These are phyloP conservation scores for Phytophthora pinifolia DNA, from an alignment of 352 stramenopile species.

Conservation along the genomic window DNA sequence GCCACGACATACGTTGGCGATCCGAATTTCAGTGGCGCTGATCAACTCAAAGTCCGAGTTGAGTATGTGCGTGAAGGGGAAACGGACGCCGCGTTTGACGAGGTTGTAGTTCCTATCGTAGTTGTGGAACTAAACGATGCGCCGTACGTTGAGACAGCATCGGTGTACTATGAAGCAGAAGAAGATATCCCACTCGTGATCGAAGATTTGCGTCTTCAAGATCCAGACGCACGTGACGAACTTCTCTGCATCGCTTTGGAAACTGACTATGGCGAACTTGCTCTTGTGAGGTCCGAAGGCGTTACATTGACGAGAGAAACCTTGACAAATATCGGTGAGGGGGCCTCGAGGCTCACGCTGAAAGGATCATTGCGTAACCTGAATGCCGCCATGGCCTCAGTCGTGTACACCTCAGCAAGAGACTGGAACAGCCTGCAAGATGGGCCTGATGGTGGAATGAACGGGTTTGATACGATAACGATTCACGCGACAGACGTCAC, in stretches of 20 bases:
- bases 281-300: constrained; percentile 26
- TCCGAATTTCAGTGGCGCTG: constrained; percentile 45
- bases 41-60: constrained; percentile 41
- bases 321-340: constrained; percentile 1
- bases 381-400: constrained; percentile 41
- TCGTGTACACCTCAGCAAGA: constrained; percentile 53
- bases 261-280: constrained; percentile 38
- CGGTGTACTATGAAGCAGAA: constrained; percentile 44
- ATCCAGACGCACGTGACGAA: constrained; percentile 39
- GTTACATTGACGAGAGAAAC: constrained; percentile 16
- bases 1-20: constrained; percentile 41
- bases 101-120: constrained; percentile 43
- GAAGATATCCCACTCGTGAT: constrained; percentile 64
- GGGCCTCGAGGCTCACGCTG: constrained; percentile 28
- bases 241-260: constrained; percentile 35
- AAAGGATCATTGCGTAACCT: constrained; percentile 40
- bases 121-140: constrained; percentile 67
- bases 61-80: constrained; percentile 3
- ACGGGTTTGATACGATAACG: constrained; percentile 52
- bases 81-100: constrained; percentile 21
- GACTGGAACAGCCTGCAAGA: constrained; percentile 71
- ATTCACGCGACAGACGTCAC: constrained; percentile 41
- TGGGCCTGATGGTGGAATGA: constrained; percentile 22
- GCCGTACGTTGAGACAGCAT: constrained; percentile 42
- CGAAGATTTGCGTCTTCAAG: constrained; percentile 39